Conservation (phyloP, 2,329 filamentous ascomycete genomes). For the Trichoderma sp. region DNA sequence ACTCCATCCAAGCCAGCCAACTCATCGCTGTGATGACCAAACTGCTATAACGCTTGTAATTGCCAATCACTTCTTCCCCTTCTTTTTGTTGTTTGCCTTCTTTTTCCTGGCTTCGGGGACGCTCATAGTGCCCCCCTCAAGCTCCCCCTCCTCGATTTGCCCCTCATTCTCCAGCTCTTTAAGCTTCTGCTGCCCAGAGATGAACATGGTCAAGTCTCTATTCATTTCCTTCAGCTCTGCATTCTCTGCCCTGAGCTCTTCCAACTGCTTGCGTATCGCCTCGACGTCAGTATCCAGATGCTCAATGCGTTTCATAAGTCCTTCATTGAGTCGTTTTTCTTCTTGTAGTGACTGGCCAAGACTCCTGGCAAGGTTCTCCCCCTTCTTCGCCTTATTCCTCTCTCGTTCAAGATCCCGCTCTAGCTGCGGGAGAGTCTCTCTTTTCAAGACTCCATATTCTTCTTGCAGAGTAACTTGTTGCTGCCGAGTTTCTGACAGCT, state of each 20-base stretch:
- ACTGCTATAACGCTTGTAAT: too few species aligned
- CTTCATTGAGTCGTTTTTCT: conserved; percentile 80
- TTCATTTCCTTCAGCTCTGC: conserved; percentile 81
- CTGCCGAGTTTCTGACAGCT: conserved; percentile 47
- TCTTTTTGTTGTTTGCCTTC: conserved; percentile 34
- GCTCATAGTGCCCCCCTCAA: conserved; percentile 69
- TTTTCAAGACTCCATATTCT: conserved; percentile 44
- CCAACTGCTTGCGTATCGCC: conserved; percentile 54
- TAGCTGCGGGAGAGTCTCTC: conserved; percentile 61
- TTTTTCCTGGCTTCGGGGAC: conserved; percentile 59
- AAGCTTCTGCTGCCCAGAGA: conserved; percentile 78
- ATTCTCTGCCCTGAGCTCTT: conserved; percentile 59
- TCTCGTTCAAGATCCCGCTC: conserved; percentile 72
- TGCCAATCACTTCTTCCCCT: conserved; percentile 42
- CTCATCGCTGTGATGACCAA: not conserved
- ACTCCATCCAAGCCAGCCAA: not conserved
- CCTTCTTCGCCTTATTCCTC: conserved; percentile 65
- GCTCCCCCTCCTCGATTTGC: conserved; percentile 62
- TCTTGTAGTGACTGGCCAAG: conserved; percentile 76
- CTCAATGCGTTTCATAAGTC: conserved; percentile 77
- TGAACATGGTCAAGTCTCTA: conserved; percentile 81
- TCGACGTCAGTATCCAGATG: conserved; percentile 65
- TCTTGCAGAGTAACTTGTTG: conserved; percentile 52
- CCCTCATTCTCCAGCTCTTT: conserved; percentile 64
- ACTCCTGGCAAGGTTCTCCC: conserved; percentile 70